These are phyloP conservation scores for Podospora australis DNA, from an alignment of 495 filamentous ascomycete genomes.

Conservation along the genomic window DNA sequence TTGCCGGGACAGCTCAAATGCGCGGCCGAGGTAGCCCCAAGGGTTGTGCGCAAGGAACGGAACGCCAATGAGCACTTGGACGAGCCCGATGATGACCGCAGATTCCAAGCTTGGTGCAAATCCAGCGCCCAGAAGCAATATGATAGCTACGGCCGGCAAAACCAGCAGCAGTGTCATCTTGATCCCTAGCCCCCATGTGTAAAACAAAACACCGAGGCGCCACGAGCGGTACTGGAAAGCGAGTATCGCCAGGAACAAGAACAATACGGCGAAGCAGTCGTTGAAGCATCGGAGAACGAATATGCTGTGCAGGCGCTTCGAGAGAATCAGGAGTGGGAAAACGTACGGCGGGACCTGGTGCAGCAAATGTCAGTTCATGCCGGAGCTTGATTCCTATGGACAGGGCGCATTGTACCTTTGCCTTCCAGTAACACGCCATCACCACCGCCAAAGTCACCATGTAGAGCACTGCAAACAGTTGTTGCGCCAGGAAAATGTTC, in stretches of 20 bases:
- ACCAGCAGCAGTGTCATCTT: constrained; percentile 90
- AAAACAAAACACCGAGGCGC: constrained; percentile 63
- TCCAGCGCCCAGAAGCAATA: constrained; percentile 65
- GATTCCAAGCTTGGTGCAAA: constrained; percentile 56
- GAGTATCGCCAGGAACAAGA: constrained; percentile 75
- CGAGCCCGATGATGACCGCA: constrained; percentile 60
- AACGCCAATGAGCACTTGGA: constrained; percentile 69
- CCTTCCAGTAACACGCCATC: constrained; percentile 71
- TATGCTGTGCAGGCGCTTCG: constrained; percentile 88
- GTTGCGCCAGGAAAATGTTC: constrained; percentile 73
- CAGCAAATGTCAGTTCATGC: background rate
- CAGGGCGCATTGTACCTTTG: constrained; percentile 43
- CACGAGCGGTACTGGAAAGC: constrained; percentile 65
- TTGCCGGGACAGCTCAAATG: constrained; percentile 82
- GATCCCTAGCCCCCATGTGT: constrained; percentile 72
- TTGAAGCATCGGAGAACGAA: constrained; percentile 93
- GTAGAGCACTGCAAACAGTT: constrained; percentile 73
- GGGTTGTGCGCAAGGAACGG: constrained; percentile 69
- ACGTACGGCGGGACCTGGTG: constrained; percentile 76
- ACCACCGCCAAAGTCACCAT: constrained; percentile 66
- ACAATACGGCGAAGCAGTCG: constrained; percentile 78
- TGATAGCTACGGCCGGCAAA: constrained; percentile 68
- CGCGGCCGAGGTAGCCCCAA: constrained; percentile 64
- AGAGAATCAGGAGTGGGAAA: constrained; percentile 79
- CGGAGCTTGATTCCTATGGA: background rate